These are phyloP conservation scores for Euphorbia schlechtendalii DNA, from an alignment of 441 rosid genomes.

Conservation along the genomic window DNA sequence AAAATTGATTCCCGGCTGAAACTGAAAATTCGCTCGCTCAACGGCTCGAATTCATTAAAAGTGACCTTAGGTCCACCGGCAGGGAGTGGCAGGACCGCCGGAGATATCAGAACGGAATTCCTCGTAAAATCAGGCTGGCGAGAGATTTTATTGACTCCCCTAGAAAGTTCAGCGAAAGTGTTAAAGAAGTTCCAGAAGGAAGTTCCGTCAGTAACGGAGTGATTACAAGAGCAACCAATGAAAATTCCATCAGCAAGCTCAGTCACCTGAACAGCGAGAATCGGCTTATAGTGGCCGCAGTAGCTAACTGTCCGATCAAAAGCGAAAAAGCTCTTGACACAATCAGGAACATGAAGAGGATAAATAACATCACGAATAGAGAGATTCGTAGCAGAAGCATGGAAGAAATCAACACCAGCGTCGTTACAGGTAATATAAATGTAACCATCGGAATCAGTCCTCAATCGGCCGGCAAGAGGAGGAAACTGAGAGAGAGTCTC, in stretches of 20 bases:
- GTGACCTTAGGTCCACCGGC: constrained; percentile 69
- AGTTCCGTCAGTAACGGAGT: constrained; percentile 79
- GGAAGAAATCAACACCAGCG: constrained; percentile 58
- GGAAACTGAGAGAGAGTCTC: constrained; percentile 65
- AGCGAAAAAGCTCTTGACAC: constrained; percentile 57
- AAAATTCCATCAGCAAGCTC: constrained; percentile 72
- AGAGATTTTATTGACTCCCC: constrained; percentile 46
- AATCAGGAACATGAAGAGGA: constrained; percentile 49
- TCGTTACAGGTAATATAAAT: constrained; percentile 65
- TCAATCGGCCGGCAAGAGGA: constrained; percentile 74
- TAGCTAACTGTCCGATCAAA: constrained; percentile 63
- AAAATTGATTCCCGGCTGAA: constrained; percentile 61
- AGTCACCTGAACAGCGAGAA: constrained; percentile 73
- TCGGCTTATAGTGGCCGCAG: constrained; percentile 55
- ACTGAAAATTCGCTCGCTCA: constrained; percentile 75
- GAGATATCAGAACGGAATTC: constrained; percentile 46
- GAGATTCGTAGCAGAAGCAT: constrained; percentile 43
- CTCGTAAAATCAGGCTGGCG: constrained; percentile 59
- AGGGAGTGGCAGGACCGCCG: constrained; percentile 53
- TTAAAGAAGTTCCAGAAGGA: constrained; percentile 95
- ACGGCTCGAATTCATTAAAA: constrained; percentile 56
- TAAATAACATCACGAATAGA: constrained; percentile 35
- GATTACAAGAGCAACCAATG: constrained; percentile 68
- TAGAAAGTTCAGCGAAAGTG: constrained; percentile 59
- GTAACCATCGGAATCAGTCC: constrained; percentile 49